Evolutionary conservation across 2,329 filamentous ascomycete species (phyloP).

Genomic region (Cryphonectria nitschkei): DNA sequence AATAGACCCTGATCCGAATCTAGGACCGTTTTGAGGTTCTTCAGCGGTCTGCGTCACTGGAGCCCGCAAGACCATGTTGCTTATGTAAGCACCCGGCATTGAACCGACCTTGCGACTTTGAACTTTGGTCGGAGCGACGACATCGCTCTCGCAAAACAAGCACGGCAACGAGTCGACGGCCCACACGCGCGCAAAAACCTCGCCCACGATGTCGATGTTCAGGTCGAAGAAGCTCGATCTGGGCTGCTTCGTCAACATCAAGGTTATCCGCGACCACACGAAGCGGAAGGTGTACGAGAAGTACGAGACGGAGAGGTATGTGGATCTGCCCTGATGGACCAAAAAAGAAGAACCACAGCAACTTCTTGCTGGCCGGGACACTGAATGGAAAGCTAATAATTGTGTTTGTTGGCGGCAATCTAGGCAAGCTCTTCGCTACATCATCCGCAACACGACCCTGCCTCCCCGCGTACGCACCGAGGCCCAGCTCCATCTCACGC

Average conservation of each 20-base stretch:
- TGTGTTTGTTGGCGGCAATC: constrained; percentile 10
- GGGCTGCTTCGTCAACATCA: constrained; percentile 83
- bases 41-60: background rate
- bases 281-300: constrained; percentile 93
- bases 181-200: background rate
- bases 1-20: background rate
- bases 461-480: constrained; percentile 81
- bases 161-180: background rate
- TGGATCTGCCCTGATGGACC: too few species aligned
- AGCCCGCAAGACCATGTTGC: background rate
- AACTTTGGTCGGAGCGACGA: background rate
- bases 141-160: background rate
- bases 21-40: too few species aligned
- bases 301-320: constrained; percentile 83
- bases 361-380: background rate
- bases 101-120: background rate
- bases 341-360: background rate
- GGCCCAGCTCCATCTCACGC: constrained; percentile 87
- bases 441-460: constrained; percentile 90
- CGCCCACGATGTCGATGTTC: constrained; percentile 77
- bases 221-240: constrained; percentile 88
- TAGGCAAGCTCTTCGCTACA: constrained; percentile 91
- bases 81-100: constrained; percentile 9
- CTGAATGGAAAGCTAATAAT: background rate
- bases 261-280: constrained; percentile 89